Percentiles rank a stretch among this genome's conserved stretches.
Conservation (phyloP, 257 asterid species). For the Nicotiana attenuata region DNA sequence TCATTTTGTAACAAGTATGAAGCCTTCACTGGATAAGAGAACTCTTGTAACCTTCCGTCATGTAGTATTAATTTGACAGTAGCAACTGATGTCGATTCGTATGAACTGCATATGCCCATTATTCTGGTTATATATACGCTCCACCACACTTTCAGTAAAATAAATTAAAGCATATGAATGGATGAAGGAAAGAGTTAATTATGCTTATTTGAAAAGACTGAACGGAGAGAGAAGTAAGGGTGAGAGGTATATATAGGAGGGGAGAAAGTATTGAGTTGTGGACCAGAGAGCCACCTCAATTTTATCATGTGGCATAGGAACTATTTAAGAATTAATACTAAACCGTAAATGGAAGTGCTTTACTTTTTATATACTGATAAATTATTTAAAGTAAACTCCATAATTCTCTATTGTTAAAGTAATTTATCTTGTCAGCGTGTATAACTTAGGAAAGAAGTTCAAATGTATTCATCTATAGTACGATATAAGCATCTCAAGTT, state of each 20-base stretch:
- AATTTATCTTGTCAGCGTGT: too few species aligned
- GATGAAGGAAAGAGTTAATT: neutral
- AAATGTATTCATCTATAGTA: too few species aligned
- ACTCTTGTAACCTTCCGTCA: conserved; percentile 82
- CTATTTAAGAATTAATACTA: neutral
- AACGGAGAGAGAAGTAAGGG: neutral
- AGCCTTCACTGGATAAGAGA: conserved; percentile 70
- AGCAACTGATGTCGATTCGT: conserved; percentile 60
- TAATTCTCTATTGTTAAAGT: neutral
- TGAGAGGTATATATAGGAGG: neutral
- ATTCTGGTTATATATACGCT: neutral
- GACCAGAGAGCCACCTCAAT: conserved; percentile 43
- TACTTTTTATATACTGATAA: neutral
- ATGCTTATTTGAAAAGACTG: neutral
- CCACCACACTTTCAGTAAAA: neutral
- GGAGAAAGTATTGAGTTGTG: conserved; percentile 31
- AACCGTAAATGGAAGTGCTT: neutral
- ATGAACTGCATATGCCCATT: conserved; percentile 87
- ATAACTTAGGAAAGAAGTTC: too few species aligned
- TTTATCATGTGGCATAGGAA: conserved; percentile 6
- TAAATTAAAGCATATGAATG: neutral
- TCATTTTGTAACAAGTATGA: conserved; percentile 58
- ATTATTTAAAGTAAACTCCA: neutral
- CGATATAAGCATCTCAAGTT: too few species aligned
- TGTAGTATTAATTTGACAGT: conserved; percentile 68